These are phyloP conservation scores for Cyclanthera cordifolia DNA, from an alignment of 306 rosid genomes.

Conservation along the genomic window DNA sequence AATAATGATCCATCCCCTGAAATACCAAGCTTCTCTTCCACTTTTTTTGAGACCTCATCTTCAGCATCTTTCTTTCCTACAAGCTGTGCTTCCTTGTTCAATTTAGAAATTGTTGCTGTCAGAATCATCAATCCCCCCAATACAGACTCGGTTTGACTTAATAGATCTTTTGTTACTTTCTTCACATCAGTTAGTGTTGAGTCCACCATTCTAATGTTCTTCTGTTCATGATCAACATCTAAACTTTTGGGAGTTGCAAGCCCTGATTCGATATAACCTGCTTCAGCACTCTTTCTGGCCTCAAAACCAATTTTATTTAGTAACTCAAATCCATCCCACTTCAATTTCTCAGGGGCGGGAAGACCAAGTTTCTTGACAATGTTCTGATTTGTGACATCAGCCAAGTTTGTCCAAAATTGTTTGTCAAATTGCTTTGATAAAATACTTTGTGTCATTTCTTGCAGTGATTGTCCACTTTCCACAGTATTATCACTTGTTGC, in stretches of 20 bases:
- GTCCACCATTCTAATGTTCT: slow-evolving; percentile 34
- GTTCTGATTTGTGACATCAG: slow-evolving; percentile 52
- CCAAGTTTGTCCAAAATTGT: slow-evolving; percentile 66
- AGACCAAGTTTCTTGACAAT: slow-evolving; percentile 69
- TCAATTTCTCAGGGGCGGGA: slow-evolving; percentile 55
- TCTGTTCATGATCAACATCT: slow-evolving; percentile 27
- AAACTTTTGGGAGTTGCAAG: slow-evolving; percentile 59
- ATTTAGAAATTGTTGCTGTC: slow-evolving; percentile 63
- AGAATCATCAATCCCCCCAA: slow-evolving; percentile 85
- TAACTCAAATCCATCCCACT: slow-evolving; percentile 87
- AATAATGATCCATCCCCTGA: slow-evolving; percentile 29
- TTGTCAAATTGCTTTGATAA: slow-evolving; percentile 41
- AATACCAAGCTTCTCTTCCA: slow-evolving; percentile 27
- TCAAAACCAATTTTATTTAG: slow-evolving; percentile 65
- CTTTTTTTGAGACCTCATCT: too few relatives aligned
- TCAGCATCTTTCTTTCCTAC: too few relatives aligned
- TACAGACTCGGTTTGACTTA: slow-evolving; percentile 83
- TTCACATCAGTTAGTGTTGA: slow-evolving; percentile 71
- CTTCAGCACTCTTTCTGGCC: slow-evolving; percentile 62
- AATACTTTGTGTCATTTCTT: slow-evolving; percentile 21
- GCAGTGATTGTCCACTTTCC: slow-evolving; percentile 30
- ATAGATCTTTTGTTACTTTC: slow-evolving; percentile 55
- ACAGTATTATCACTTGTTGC: slow-evolving; percentile 16
- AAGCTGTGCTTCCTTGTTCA: slow-evolving; percentile 35
- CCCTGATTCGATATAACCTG: slow-evolving; percentile 64